Conservation (phyloP, 2,329 filamentous ascomycete genomes). For the Botrytis tulipae region DNA sequence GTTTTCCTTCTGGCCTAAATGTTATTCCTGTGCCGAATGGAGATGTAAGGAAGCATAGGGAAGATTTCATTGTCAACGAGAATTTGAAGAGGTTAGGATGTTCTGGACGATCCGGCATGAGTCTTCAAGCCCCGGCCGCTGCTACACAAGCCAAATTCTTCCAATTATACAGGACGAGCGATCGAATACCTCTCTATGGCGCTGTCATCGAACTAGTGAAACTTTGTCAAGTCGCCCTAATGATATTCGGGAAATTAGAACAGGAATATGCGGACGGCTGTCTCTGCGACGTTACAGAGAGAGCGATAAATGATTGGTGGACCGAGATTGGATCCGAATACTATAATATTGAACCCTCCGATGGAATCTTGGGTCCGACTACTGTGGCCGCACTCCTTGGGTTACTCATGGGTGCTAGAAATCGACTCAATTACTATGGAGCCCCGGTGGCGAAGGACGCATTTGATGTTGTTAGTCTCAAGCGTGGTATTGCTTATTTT, state of each 20-base stretch:
- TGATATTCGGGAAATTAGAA: slow-evolving; percentile 84
- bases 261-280: slow-evolving; percentile 87
- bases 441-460: slow-evolving; percentile 86
- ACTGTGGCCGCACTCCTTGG: slow-evolving; percentile 87
- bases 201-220: slow-evolving; percentile 88
- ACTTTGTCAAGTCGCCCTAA: slow-evolving; percentile 83
- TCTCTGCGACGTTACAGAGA: slow-evolving; percentile 90
- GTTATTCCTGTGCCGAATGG: slow-evolving; percentile 90
- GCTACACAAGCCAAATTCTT: slow-evolving; percentile 89
- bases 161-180: slow-evolving; percentile 83
- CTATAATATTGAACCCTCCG: slow-evolving; percentile 88
- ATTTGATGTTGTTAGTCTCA: slow-evolving; percentile 80
- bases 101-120: slow-evolving; percentile 83
- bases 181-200: slow-evolving; percentile 73
- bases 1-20: slow-evolving; percentile 86
- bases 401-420: slow-evolving; percentile 84
- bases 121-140: slow-evolving; percentile 70
- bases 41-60: slow-evolving; percentile 74
- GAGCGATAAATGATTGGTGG: slow-evolving; percentile 93
- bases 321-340: slow-evolving; percentile 87
- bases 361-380: slow-evolving; percentile 88
- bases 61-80: slow-evolving; percentile 90
- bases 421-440: slow-evolving; percentile 80
- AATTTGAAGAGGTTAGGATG: slow-evolving; percentile 90
- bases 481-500: slow-evolving; percentile 81